phyloP scores from a whole-genome alignment of 495 filamentous ascomycete species.

The Penicillium cosmopolitanum region DNA sequence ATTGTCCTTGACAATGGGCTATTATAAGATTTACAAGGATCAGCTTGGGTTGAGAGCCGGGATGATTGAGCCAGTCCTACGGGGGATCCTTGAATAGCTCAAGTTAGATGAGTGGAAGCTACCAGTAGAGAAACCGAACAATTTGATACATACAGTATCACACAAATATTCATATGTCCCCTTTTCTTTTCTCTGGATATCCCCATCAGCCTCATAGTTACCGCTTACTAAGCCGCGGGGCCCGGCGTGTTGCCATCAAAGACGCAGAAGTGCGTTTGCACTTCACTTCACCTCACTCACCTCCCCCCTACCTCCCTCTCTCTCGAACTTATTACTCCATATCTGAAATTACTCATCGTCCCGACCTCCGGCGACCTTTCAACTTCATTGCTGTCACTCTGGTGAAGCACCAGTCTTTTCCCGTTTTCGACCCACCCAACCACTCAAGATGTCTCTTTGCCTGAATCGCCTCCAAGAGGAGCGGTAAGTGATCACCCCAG shows the following conservation, averaged over 20 bases:
- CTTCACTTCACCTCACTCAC: slow-evolving; percentile 1
- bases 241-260: background rate
- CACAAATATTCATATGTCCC: too few species aligned
- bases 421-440: background rate
- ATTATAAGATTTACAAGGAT: background rate
- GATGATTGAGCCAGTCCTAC: background rate
- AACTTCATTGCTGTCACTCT: too few species aligned
- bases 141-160: too few species aligned
- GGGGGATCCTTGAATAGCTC: background rate
- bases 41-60: slow-evolving; percentile 1
- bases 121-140: too few species aligned
- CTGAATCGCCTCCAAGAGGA: slow-evolving; percentile 89
- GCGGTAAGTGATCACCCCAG: slow-evolving; percentile 57
- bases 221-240: slow-evolving; percentile 1
- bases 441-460: slow-evolving; percentile 76
- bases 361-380: background rate
- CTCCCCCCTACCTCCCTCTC: too few species aligned
- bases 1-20: slow-evolving; percentile 1
- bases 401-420: background rate
- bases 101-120: too few species aligned
- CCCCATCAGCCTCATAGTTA: background rate
- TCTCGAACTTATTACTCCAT: background rate
- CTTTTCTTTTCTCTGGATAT: too few species aligned
- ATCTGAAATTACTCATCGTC: slow-evolving; percentile 2
- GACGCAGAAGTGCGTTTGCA: background rate